Base-by-base conservation (phyloP, 371 early-diverging fungal species). In the Lichtheimia ornata region DNA sequence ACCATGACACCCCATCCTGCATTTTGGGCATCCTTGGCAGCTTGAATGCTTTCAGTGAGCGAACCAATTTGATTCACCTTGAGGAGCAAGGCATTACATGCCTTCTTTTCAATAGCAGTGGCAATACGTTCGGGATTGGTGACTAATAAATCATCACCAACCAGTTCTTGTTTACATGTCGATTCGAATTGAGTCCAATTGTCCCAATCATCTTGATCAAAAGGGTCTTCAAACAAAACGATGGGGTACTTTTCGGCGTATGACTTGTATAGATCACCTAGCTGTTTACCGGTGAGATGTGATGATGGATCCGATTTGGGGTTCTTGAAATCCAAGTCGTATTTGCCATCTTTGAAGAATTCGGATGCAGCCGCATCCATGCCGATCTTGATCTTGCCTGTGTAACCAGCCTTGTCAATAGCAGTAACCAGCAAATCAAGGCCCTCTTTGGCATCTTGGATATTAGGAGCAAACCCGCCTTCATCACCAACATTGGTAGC, bases 1-100 rank as follows among this genome's bases (percentile, higher is more conserved):
- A 97, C 98, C 99, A 99, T 99, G 67, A 97, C 94, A 76, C 97
- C 97, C 98, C 98, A 97, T 61, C 94, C 94, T 66, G 91, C 91
- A 56, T 58, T 51, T 75, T 88, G 85, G 63, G 91, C 74, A 66
- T 89, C 77, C 56, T 79, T 72, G 65, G 91, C 88, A 53, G 87
- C 83, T 58, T 91, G 76, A 77, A 99, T 96, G 44, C 94, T 90
- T 83, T 98, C 99, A 71, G 94, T 93, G 30, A 99, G 88, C 52
- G 97, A 91, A 66, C 99, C 99, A 71, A 99, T 98, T 82, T 99
- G 99, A 89, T 99, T 99, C 64, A 98, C 97, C 88, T 99, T 99
- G 66, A 99, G 88, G 64, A 99, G 83, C 35, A 99, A 87, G 25
- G 90, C 95, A 71, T 95, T 96, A 89, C 96, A 96, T 42, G 97